Evolutionary conservation across 2,329 filamentous ascomycete genomes (phyloP).

Genomic region (Aureobasidium sp.): DNA sequence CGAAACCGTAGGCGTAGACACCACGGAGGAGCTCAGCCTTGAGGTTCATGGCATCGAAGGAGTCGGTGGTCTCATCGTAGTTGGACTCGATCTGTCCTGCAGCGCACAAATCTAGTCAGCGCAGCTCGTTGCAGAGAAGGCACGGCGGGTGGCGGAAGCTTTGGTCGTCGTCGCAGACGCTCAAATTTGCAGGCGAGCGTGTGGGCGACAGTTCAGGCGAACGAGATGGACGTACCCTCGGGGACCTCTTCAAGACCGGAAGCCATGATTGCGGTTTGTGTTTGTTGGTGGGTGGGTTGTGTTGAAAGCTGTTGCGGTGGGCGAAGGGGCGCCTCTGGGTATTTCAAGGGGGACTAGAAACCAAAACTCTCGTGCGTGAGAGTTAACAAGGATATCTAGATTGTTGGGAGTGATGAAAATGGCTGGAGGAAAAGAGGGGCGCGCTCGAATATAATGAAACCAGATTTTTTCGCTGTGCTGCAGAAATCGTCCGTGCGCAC

Average conservation of each 20-base stretch:
- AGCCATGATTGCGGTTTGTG: slow-evolving; percentile 87
- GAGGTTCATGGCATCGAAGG: slow-evolving; percentile 96
- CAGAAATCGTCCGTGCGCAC: not conserved
- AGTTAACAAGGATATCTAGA: slow-evolving; percentile 37
- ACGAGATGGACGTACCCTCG: slow-evolving; percentile 62
- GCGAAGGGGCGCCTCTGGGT: slow-evolving; percentile 30
- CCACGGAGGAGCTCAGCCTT: slow-evolving; percentile 96
- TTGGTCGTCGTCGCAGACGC: not conserved
- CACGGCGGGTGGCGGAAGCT: too few species aligned
- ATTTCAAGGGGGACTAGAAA: slow-evolving; percentile 35
- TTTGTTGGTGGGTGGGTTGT: slow-evolving; percentile 23
- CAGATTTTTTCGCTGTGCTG: not conserved
- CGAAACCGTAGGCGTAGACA: slow-evolving; percentile 99
- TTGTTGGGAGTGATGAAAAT: slow-evolving; percentile 21
- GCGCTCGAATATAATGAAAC: slow-evolving; percentile 4
- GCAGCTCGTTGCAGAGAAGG: not conserved
- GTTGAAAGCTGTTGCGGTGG: slow-evolving; percentile 30
- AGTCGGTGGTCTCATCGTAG: slow-evolving; percentile 99
- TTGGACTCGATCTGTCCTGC: slow-evolving; percentile 99
- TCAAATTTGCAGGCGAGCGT: not conserved
- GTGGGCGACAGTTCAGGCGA: not conserved
- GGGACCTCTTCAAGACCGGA: slow-evolving; percentile 95
- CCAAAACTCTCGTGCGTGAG: slow-evolving; percentile 35
- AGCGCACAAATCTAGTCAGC: slow-evolving; percentile 16
- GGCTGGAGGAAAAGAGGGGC: slow-evolving; percentile 9